Evolutionary conservation across 108 stramenopile genomes (phyloP).

Genomic region (Cyclostephanos tholiformis): DNA sequence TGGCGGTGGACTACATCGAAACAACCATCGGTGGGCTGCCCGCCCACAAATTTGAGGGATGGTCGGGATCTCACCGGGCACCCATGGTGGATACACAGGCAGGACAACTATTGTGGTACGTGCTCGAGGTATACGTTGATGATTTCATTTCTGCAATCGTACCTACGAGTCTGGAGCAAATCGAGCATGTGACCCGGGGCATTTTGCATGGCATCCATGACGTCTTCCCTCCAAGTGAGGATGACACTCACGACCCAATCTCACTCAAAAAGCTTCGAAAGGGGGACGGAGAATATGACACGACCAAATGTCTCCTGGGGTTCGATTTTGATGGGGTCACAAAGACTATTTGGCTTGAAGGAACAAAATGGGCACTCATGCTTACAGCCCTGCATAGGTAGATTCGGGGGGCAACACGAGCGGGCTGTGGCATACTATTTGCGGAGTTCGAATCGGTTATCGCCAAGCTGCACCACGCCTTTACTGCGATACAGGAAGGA

Average conservation of each 20-base stretch:
- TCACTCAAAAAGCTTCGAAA: constrained; percentile 2
- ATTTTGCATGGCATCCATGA: not conserved
- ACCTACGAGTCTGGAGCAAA: not conserved
- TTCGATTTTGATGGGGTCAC: not conserved
- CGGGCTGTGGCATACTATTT: not conserved
- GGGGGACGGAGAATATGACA: not conserved
- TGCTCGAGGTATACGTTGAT: not conserved
- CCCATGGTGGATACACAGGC: no score
- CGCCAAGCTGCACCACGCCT: not conserved
- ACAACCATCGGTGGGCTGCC: not conserved
- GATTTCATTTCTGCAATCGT: not conserved
- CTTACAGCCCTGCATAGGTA: not conserved
- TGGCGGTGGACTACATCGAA: not conserved
- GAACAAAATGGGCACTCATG: not conserved
- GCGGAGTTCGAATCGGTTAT: not conserved
- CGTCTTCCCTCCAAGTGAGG: not conserved
- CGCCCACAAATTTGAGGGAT: not conserved
- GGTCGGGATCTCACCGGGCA: not conserved
- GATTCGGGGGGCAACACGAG: not conserved
- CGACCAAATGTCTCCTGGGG: not conserved
- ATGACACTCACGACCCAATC: constrained; percentile 1
- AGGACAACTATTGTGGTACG: not conserved
- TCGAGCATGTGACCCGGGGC: not conserved
- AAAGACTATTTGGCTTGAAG: not conserved
- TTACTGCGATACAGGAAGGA: not conserved